Evolutionary conservation across 441 rosid genomes (phyloP).

Genomic region (Rhodomyrtus psidioides): DNA sequence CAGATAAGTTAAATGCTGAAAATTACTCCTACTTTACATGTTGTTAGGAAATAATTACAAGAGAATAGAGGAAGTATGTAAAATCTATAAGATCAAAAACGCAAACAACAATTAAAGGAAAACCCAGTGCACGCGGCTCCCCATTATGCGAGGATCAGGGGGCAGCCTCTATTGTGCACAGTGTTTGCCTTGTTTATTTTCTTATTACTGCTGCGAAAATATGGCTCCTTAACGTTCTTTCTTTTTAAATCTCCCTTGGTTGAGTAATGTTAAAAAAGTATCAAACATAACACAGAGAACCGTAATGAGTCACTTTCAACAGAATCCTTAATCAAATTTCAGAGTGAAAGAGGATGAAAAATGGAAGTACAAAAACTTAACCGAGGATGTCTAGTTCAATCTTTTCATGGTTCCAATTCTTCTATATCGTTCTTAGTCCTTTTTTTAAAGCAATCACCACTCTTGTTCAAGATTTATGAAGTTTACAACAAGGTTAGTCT

Average conservation of each 20-base stretch:
- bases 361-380: background rate
- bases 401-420: background rate
- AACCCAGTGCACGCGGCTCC: background rate
- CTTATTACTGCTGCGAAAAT: background rate
- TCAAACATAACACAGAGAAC: background rate
- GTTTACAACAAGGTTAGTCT: background rate
- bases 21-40: background rate
- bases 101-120: background rate
- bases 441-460: background rate
- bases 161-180: background rate
- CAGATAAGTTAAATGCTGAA: conserved; percentile 2
- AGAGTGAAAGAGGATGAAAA: background rate
- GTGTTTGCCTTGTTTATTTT: background rate
- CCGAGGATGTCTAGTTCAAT: background rate
- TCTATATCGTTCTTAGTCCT: background rate
- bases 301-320: background rate
- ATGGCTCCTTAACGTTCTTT: background rate
- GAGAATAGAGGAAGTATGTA: background rate
- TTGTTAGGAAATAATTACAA: background rate
- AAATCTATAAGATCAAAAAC: background rate
- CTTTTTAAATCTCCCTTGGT: background rate
- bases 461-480: background rate
- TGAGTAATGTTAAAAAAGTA: background rate
- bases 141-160: background rate
- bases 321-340: background rate